phyloP scores from a whole-genome alignment of 2,329 filamentous ascomycete genomes.

The Colletotrichum siamense region DNA sequence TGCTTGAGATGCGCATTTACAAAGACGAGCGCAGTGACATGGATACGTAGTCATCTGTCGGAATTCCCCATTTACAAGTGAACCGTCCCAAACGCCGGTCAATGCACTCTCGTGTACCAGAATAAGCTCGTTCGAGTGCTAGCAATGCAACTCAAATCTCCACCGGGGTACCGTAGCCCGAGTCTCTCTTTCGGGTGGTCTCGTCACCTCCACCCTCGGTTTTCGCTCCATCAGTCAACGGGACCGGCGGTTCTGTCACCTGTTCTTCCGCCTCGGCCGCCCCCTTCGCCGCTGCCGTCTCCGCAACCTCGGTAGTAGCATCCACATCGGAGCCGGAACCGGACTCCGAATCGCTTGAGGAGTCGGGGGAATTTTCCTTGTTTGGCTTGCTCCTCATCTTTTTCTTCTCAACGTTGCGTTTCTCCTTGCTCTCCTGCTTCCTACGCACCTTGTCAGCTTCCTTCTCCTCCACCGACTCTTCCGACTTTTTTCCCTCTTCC shows the following conservation, averaged over 20 bases:
- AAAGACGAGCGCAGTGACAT: background rate
- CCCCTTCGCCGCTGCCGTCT: background rate
- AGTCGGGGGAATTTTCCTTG: slow-evolving; percentile 16
- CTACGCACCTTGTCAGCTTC: slow-evolving; percentile 25
- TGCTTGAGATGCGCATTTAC: background rate
- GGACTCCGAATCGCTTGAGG: background rate
- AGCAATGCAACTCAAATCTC: background rate
- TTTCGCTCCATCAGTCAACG: slow-evolving; percentile 23
- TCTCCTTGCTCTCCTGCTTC: slow-evolving; percentile 16
- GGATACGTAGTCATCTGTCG: background rate
- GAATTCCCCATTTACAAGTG: background rate
- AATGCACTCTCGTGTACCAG: background rate
- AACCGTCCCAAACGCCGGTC: background rate
- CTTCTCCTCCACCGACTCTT: slow-evolving; percentile 27
- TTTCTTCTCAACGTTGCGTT: slow-evolving; percentile 2
- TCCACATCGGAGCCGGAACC: background rate
- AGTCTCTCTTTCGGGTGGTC: slow-evolving; percentile 25
- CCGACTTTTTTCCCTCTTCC: slow-evolving; percentile 32
- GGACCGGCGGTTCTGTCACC: slow-evolving; percentile 4
- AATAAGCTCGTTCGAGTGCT: background rate
- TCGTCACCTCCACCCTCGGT: slow-evolving; percentile 34
- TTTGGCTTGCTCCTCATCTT: slow-evolving; percentile 24
- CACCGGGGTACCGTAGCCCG: slow-evolving; percentile 22
- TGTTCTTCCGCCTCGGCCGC: background rate
- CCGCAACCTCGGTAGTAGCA: background rate